A percentile compares a stretch with the other conserved stretches of the same genome.
phyloP scores from a whole-genome alignment of 1,139 yeast genomes.

The Lodderomyces metapsilosis region DNA sequence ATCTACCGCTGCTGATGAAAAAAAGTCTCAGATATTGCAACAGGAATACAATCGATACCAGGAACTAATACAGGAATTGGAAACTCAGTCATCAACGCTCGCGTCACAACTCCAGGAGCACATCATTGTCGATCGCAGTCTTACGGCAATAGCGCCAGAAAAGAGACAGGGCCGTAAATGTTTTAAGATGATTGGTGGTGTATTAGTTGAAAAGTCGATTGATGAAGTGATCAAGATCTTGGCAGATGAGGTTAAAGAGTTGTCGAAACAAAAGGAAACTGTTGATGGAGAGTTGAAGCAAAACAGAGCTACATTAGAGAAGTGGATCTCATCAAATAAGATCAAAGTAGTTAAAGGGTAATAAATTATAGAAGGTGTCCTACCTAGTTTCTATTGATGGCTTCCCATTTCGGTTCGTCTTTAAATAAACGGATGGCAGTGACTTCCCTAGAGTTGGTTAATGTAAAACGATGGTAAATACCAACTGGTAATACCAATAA shows the following conservation, averaged over 20 bases:
- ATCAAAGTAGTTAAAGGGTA: constrained; percentile 56
- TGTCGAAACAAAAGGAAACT: constrained; percentile 41
- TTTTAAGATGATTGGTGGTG: constrained; percentile 93
- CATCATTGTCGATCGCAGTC: constrained; percentile 36
- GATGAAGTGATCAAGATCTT: constrained; percentile 72
- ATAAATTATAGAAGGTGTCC: no score
- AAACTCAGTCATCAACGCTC: constrained; percentile 53
- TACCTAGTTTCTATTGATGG: constrained; percentile 76
- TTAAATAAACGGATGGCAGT: constrained; percentile 82
- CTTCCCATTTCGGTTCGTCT: constrained; percentile 97
- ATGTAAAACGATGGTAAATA: constrained; percentile 86
- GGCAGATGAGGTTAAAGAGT: constrained; percentile 53
- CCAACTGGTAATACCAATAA: constrained; percentile 84
- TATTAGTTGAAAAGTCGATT: constrained; percentile 78
- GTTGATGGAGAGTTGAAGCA: constrained; percentile 46
- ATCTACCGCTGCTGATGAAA: constrained; percentile 29
- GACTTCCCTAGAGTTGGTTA: constrained; percentile 60
- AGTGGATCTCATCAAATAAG: constrained; percentile 66
- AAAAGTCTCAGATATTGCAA: constrained; percentile 52
- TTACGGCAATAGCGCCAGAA: constrained; percentile 28
- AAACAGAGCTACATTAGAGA: constrained; percentile 56
- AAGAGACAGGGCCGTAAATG: constrained; percentile 66
- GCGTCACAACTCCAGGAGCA: constrained; percentile 44
- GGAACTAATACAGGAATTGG: constrained; percentile 55
- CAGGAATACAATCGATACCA: constrained; percentile 62